Conservation (phyloP, 2,329 filamentous ascomycete species). For the Delphinella strobiligena region DNA sequence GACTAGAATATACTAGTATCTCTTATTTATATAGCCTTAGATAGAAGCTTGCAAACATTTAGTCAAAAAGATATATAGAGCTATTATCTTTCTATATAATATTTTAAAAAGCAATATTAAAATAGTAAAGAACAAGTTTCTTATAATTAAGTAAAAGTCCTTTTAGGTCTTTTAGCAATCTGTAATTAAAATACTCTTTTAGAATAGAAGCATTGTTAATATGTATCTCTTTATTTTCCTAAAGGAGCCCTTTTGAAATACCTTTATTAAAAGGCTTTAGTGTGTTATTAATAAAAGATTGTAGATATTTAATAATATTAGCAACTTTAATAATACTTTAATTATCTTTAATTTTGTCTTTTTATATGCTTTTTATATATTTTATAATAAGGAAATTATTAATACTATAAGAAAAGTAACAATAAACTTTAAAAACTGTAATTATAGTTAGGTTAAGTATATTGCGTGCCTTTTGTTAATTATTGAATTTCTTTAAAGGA, state of each 20-base stretch:
- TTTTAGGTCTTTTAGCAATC: too few relatives aligned
- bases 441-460: background rate
- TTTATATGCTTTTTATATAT: background rate
- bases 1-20: too few relatives aligned
- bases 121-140: conserved; percentile 11
- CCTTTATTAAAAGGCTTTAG: background rate
- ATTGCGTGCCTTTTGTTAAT: background rate
- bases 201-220: background rate
- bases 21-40: too few relatives aligned
- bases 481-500: background rate
- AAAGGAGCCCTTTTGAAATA: background rate
- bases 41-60: conserved; percentile 9
- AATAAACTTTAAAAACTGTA: background rate
- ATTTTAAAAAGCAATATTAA: conserved; percentile 12
- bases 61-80: conserved; percentile 10
- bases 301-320: background rate
- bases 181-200: background rate
- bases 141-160: too few relatives aligned
- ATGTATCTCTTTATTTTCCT: background rate
- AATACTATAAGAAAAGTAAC: background rate
- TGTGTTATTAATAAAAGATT: background rate
- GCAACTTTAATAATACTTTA: background rate
- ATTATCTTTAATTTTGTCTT: background rate
- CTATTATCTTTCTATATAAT: conserved; percentile 10
- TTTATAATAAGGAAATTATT: background rate